Evolutionary conservation across 2,329 filamentous ascomycete genomes (phyloP).

Genomic region (Fusarium sp.): DNA sequence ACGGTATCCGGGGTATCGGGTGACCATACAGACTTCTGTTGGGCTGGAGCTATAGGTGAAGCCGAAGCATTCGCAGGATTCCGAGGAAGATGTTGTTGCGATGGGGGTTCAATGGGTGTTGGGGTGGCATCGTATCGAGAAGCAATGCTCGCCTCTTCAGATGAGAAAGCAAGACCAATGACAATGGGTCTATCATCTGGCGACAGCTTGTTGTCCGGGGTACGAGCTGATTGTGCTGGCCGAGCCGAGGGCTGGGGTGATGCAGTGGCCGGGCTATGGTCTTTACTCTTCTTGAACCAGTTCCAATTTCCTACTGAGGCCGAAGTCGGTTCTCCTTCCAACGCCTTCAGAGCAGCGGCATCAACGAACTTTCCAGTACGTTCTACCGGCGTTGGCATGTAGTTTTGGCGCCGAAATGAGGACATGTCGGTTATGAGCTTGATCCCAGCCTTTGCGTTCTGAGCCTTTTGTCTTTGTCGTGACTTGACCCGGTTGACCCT

Average conservation of each 20-base stretch:
- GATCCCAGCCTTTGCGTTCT: slow-evolving; percentile 72
- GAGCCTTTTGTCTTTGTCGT: slow-evolving; percentile 68
- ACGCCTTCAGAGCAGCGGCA: slow-evolving; percentile 67
- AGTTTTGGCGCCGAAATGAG: slow-evolving; percentile 59
- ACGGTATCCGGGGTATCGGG: slow-evolving; percentile 68
- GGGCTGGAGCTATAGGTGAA: slow-evolving; percentile 42
- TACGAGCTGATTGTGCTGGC: slow-evolving; percentile 41
- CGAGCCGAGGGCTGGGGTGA: slow-evolving; percentile 44
- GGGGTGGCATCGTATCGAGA: slow-evolving; percentile 59
- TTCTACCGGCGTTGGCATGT: slow-evolving; percentile 48
- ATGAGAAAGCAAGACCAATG: slow-evolving; percentile 76
- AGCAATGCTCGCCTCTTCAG: slow-evolving; percentile 52
- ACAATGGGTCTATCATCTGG: slow-evolving; percentile 78
- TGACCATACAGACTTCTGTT: slow-evolving; percentile 67
- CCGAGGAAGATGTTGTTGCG: slow-evolving; percentile 10
- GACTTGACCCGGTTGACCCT: slow-evolving; percentile 65
- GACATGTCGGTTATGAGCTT: slow-evolving; percentile 77
- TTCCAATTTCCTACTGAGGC: slow-evolving; percentile 68
- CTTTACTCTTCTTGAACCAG: slow-evolving; percentile 62
- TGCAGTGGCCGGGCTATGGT: slow-evolving; percentile 45
- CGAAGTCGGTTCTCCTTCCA: slow-evolving; percentile 67
- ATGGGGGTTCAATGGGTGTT: slow-evolving; percentile 40
- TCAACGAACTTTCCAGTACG: slow-evolving; percentile 65
- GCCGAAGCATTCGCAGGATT: slow-evolving; percentile 19
- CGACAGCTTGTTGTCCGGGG: slow-evolving; percentile 64